Conservation (phyloP, 495 filamentous ascomycete genomes). For the Xylona heveae region DNA sequence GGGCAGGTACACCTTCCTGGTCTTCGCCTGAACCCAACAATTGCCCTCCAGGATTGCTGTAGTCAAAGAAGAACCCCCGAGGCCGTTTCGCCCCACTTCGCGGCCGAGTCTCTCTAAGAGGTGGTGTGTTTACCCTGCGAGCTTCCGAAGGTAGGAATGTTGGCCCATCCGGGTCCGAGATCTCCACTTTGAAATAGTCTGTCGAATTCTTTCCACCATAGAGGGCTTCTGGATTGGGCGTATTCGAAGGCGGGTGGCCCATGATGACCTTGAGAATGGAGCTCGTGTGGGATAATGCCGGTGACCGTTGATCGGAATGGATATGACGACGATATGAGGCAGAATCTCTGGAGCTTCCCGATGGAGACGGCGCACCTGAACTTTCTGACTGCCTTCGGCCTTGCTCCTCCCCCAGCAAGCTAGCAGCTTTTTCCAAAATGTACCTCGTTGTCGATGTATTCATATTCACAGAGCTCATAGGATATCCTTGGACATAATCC, state of each 20-base stretch:
- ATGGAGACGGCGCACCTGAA: no score
- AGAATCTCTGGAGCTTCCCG: no score
- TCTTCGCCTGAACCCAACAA: background rate
- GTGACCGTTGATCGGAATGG: no score
- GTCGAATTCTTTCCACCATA: conserved; percentile 5
- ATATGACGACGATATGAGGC: no score
- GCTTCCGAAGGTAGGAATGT: conserved; percentile 19
- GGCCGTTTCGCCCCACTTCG: conserved; percentile 12
- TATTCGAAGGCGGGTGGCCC: conserved; percentile 15
- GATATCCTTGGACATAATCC: no score
- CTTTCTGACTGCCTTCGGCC: no score
- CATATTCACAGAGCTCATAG: no score
- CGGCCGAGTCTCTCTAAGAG: conserved; percentile 13
- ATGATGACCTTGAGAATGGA: conserved; percentile 16
- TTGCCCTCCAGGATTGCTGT: conserved; percentile 8
- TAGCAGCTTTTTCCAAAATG: no score
- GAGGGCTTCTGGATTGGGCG: conserved; percentile 6
- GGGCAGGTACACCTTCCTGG: background rate
- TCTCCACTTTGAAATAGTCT: conserved; percentile 7
- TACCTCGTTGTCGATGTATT: no score
- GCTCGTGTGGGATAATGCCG: conserved; percentile 12
- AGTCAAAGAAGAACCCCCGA: conserved; percentile 28
- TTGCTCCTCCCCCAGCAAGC: no score
- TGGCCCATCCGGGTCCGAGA: conserved; percentile 8
- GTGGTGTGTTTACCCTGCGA: conserved; percentile 24